Conservation (phyloP, 176 grass and related monocot species). For the Bothriochloa decipiens region DNA sequence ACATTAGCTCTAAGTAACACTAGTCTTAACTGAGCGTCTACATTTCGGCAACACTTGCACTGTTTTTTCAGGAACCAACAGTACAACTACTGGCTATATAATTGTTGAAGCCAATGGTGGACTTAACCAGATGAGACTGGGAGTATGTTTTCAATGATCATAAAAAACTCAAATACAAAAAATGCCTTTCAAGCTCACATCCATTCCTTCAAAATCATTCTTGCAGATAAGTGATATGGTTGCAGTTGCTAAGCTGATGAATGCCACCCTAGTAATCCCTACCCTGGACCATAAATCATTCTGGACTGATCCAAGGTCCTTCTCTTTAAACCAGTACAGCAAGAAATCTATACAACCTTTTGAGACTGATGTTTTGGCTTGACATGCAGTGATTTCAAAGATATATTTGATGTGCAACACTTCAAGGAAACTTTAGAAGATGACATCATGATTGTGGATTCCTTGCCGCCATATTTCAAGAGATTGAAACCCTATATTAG, state of each 20-base stretch:
- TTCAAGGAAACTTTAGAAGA: conserved; percentile 74
- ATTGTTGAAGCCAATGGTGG: conserved; percentile 76
- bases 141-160: conserved; percentile 49
- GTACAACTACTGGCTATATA: conserved; percentile 60
- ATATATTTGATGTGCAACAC: conserved; percentile 90
- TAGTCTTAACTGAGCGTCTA: background rate
- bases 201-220: conserved; percentile 27
- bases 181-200: conserved; percentile 21
- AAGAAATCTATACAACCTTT: conserved; percentile 7
- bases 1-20: background rate
- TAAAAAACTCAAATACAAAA: background rate
- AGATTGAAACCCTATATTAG: conserved; percentile 55
- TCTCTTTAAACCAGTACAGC: conserved; percentile 18
- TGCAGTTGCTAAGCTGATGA: conserved; percentile 82
- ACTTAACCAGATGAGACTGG: conserved; percentile 86
- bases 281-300: conserved; percentile 81
- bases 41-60: background rate
- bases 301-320: conserved; percentile 76
- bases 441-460: conserved; percentile 71
- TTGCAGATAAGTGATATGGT: conserved; percentile 90
- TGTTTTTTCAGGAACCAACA: conserved; percentile 48
- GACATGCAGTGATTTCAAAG: conserved; percentile 77
- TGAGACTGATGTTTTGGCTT: conserved; percentile 35
- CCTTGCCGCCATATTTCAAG: conserved; percentile 65
- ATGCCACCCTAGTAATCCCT: conserved; percentile 75